A percentile compares a stretch with the other conserved stretches of the same genome.
Conservation (phyloP, 1,284 basidiomycete genomes). For the Earliella scabrosa region DNA sequence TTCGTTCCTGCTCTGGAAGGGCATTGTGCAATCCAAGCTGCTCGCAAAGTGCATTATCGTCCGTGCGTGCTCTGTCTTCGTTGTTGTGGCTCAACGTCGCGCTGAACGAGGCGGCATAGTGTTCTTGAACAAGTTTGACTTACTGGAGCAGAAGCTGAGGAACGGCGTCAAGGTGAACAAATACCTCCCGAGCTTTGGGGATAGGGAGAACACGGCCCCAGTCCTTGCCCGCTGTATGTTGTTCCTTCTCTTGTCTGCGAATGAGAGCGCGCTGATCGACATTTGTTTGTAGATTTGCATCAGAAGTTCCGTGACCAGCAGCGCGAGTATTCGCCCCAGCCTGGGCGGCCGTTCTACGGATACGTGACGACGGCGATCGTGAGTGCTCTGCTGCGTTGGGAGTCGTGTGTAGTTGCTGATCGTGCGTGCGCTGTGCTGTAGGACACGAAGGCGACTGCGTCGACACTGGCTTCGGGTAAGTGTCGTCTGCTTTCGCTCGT, state of each 20-base stretch:
- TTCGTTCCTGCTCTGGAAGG: conserved; percentile 66
- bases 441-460: conserved; percentile 49
- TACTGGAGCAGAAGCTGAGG: conserved; percentile 44
- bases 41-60: conserved; percentile 61
- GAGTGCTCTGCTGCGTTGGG: conserved; percentile 30
- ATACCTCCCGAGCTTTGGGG: conserved; percentile 57
- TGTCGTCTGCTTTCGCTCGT: not conserved
- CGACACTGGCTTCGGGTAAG: conserved; percentile 42
- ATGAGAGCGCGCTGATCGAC: not conserved
- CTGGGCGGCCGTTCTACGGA: conserved; percentile 54
- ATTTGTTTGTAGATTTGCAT: conserved; percentile 55
- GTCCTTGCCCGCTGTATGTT: conserved; percentile 66
- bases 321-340: conserved; percentile 48
- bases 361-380: conserved; percentile 68
- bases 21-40: conserved; percentile 57
- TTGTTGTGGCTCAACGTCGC: not conserved
- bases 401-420: not conserved
- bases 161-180: conserved; percentile 36
- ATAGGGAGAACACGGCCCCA: conserved; percentile 58
- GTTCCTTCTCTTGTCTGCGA: not conserved
- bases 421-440: conserved; percentile 18
- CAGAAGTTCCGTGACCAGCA: conserved; percentile 64
- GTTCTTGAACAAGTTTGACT: conserved; percentile 71
- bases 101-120: conserved; percentile 29
- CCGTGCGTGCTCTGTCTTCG: conserved; percentile 27